Conservation (phyloP, 441 rosid species). For the Omphalea diandra region DNA sequence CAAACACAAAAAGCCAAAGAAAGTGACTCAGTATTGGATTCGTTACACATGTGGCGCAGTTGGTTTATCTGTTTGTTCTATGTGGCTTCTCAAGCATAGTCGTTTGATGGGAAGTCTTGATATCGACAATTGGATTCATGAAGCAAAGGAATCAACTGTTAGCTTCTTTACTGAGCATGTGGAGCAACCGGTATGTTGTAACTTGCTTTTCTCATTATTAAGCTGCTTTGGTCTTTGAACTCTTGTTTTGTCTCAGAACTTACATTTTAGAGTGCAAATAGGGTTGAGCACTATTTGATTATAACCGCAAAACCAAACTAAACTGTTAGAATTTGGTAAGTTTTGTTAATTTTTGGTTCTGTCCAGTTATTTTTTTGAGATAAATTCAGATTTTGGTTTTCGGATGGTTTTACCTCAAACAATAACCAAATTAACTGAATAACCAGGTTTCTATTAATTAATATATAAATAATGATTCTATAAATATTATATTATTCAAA, state of each 20-base stretch:
- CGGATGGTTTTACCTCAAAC: too few species aligned
- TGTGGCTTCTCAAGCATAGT: constrained; percentile 90
- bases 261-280: constrained; percentile 5
- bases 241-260: constrained; percentile 14
- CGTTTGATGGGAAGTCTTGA: constrained; percentile 92
- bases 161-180: constrained; percentile 83
- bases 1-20: constrained; percentile 77
- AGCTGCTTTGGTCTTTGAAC: constrained; percentile 13
- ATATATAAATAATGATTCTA: too few species aligned
- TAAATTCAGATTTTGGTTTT: too few species aligned
- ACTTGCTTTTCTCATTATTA: constrained; percentile 18
- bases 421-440: too few species aligned
- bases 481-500: too few species aligned
- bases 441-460: too few species aligned
- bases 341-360: too few species aligned
- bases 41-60: constrained; percentile 79
- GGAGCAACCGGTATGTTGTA: constrained; percentile 79
- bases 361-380: too few species aligned
- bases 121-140: constrained; percentile 82
- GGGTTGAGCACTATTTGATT: too few species aligned
- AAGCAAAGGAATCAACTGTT: constrained; percentile 69
- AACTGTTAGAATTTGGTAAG: too few species aligned
- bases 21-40: constrained; percentile 70
- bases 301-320: too few species aligned
- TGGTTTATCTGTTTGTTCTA: constrained; percentile 69